phyloP scores from a whole-genome alignment of 371 early-diverging fungal species.

The Funneliformis caledonium region DNA sequence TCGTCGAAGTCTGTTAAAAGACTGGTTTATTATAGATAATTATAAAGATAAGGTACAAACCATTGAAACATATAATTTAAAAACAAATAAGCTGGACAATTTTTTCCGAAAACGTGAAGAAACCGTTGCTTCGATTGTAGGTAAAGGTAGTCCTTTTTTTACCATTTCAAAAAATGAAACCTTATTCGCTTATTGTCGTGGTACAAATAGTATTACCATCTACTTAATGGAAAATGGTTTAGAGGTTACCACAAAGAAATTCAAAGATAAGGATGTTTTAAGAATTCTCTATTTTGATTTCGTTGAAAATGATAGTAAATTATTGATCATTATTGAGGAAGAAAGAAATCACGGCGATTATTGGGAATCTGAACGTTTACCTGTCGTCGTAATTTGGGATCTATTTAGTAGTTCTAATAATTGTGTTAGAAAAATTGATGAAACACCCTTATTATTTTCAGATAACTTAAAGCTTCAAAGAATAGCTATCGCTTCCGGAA shows the following conservation, averaged over 20 bases:
- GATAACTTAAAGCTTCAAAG: neutral
- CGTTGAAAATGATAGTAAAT: conserved; percentile 4
- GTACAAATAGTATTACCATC: neutral
- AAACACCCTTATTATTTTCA: neutral
- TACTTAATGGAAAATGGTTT: conserved; percentile 36
- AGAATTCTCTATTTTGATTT: neutral
- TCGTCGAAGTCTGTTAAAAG: neutral
- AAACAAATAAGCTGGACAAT: conserved; percentile 8
- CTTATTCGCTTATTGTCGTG: neutral
- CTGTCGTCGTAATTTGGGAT: conserved; percentile 11
- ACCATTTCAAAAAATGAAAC: conserved; percentile 1
- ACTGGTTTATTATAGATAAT: neutral
- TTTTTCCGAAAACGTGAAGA: neutral
- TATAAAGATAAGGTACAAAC: conserved; percentile 3
- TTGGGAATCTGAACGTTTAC: neutral
- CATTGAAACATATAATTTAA: conserved; percentile 4
- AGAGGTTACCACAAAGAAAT: conserved; percentile 19
- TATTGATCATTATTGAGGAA: neutral
- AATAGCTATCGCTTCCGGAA: neutral
- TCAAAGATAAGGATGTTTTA: neutral
- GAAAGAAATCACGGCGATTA: neutral
- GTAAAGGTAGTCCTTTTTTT: neutral
- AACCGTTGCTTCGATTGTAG: neutral
- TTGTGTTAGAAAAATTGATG: neutral
- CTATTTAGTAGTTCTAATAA: neutral